These are phyloP conservation scores for Lobosporangium transversale DNA, from an alignment of 192 early-diverging fungal genomes.

Conservation along the genomic window DNA sequence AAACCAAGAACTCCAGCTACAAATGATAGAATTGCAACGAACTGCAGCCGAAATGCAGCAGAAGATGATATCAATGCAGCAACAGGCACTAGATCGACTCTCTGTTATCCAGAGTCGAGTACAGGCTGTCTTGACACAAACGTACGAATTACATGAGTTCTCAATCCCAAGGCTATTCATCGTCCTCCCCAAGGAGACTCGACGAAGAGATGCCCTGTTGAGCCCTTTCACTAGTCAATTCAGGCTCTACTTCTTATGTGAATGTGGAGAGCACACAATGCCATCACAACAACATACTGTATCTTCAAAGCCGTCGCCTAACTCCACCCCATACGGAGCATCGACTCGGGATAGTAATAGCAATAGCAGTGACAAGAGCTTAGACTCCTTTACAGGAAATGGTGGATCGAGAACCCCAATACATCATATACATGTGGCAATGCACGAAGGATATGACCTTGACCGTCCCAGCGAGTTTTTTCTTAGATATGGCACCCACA, in stretches of 20 bases:
- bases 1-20: constrained; percentile 19
- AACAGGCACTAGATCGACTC: constrained; percentile 24
- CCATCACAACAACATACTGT: not conserved
- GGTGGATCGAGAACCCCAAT: not conserved
- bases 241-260: constrained; percentile 23
- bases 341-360: not conserved
- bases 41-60: constrained; percentile 24
- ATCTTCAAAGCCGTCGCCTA: not conserved
- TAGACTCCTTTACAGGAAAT: not conserved
- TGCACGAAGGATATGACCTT: constrained; percentile 35
- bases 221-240: constrained; percentile 20
- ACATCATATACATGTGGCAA: constrained; percentile 32
- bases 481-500: constrained; percentile 20
- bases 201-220: constrained; percentile 11
- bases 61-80: constrained; percentile 15
- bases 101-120: constrained; percentile 20
- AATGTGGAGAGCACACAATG: constrained; percentile 22
- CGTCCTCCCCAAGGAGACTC: constrained; percentile 11
- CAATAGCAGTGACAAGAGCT: not conserved
- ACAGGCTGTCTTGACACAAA: constrained; percentile 17
- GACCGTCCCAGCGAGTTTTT: constrained; percentile 39
- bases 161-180: constrained; percentile 36
- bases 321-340: not conserved
- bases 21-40: constrained; percentile 22
- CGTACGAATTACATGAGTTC: constrained; percentile 34